Base-by-base conservation (phyloP, 352 stramenopile genomes). In the Aphanomyces stellatus region DNA sequence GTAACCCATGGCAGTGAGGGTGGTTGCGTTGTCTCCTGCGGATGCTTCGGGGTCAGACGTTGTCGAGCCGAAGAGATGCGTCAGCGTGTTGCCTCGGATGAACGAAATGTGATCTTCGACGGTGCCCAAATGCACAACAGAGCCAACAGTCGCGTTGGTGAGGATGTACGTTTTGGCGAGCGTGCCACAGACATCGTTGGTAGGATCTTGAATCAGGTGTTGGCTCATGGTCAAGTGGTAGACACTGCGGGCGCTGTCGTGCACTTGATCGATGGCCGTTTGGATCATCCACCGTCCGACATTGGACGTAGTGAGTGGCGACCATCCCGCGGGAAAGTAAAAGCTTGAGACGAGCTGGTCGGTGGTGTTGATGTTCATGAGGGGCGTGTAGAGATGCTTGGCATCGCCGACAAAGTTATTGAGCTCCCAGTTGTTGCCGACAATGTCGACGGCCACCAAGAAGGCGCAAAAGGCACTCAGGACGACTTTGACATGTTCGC, bases 371-470 rank as follows among this genome's bases (percentile, higher is more conserved):
- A 57, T 17, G 49, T 57, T 67, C 13, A 56, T 19, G 11, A 67
- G 13, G 4, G 60, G 60, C 19, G 60, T 67, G 11, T 24, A 27
- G 24, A 67, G 33, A 15, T 55, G 15, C n/a, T 37, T 17, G 3
- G 40, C 60, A 24, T 67, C 46, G 28, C 60, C 60, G 7, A 49
- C 11, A 22, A 55, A 40, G 17, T 67, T 8, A 40, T 67, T 67
- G 11, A 67, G 34, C 17, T 49, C 46, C 60, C 60, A 67, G 25
- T 67, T 67, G 60, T 67, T 67, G n/a, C 22, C 10, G 22, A 41
- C 42, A 3, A 49, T n/a, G 34, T 67, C 60, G 19, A 48, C 4
- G 11, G 37, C 0, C 10, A 67, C 46, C 13, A 67, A 30, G 22
- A 57, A 42, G 31, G 28, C 22, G 19, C 60, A 53, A 5, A 67